Base-by-base conservation (phyloP, 2,329 filamentous ascomycete species). In the Calonectria honghensis region DNA sequence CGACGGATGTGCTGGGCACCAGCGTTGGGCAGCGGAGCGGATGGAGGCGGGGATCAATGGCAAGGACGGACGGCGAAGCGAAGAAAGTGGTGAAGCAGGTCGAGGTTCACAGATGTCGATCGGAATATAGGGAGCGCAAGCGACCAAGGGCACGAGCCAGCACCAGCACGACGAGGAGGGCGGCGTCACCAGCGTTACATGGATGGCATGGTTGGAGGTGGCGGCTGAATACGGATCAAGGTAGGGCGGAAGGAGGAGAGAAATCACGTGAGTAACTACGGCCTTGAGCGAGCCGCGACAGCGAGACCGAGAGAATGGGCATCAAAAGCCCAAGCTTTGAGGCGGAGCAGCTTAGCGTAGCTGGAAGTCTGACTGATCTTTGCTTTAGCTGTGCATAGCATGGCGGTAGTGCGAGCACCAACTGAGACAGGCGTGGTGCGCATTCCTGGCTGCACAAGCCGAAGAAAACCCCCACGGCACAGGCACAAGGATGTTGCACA, bases 31-130 rank as follows among this genome's bases (percentile, higher is more conserved):
- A 79, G 72, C 70, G 35, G 54, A 63, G 50, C 14, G 32, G 68
- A 57, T 3, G 59, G 61, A 75, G 76, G 75, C 68, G 75, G 78
- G 75, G 75, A 71, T 75, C 73, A 76, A 77, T 76, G 66, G 71
- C 65, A 54, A 45, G 27, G 20, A n/a, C 57, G 20, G 66, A 37
- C 24, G 54, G 61, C 57, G 66, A 63, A 20, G 20, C 61, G 61
- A 64, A 70, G 70, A 32, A 72, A 54, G 69, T 61, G 45, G 37
- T 66, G 69, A 75, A 61, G 66, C 37, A 68, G 54, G 66, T 63
- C 29, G 50, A 74, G 54, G 63, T 51, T 71, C 29, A 65, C 35
- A 29, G 64, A 61, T 64, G 51, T 68, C 54, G 66, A 64, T 67
- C 24, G 73, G 72, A 74, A 63, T 61, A 68, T 31, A 74, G 72